Evolutionary conservation across 345 rosid species (phyloP), one percentile per base, ranked within the genome.

Genomic region (Capsella bursapastoris): DNA sequence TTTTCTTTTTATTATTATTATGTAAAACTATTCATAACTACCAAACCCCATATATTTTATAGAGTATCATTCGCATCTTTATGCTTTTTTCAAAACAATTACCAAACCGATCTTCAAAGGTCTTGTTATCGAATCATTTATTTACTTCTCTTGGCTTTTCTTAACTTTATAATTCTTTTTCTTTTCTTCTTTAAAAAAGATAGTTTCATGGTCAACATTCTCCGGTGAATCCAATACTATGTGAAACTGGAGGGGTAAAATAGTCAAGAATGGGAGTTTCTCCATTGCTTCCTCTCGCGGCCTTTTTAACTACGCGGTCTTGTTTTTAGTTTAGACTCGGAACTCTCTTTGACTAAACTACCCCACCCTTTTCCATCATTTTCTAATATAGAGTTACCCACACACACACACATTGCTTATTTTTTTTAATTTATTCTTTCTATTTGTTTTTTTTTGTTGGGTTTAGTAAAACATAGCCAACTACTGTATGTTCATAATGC

Each of bases 91-190:
- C 18, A 45, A 68, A 62, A 68, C 28, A 52, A 15, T 11, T 18
- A 76, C 70, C 74, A 76, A 22, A 69, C 75, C 65, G 75, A 63
- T 76, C 75, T 69, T 76, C 74, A 76, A 76, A 68, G 10, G 35
- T 35, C 25, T 14, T 27, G 0, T 27, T 34, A 9, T 44, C 2
- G 44, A 76, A 53, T 68, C 28, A 75, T 52, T 58, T 34, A 52
- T 75, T 61, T 68, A 44, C 74, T 61, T 52, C 64, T 68, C 64
- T 22, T 61, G 73, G 62, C 68, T 28, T 50, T 29, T 41, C 18
- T 51, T 28, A 22, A 48, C 72, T 49, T 58, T 22, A 16, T 50
- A 22, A 18, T 18, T 18, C 22, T 18, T 18, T 18, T 18, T n/a
- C n/a, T 18, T 18, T 18, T 18, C 1, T 18, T 18, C 22, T 18